Base-by-base conservation (phyloP, 2,329 filamentous ascomycete genomes). In the Penicillium sp. region DNA sequence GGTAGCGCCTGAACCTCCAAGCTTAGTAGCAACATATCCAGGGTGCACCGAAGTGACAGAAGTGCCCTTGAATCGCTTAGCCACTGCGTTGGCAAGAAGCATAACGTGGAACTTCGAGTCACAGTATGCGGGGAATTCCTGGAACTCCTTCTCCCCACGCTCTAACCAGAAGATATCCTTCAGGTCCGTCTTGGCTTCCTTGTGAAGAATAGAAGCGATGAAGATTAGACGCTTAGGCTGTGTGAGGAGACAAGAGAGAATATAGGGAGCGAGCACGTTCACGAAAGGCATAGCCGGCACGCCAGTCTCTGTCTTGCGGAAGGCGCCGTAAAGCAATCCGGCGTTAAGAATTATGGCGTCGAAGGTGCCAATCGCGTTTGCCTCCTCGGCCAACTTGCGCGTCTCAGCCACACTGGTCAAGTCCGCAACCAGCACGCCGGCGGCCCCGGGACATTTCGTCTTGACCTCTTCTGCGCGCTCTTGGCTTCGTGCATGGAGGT, bases 301-400 rank as follows among this genome's bases (percentile, higher is more conserved):
- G 29, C 76, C 77, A 35, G 79, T 74, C 11, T 66, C 67, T 1
- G 61, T 69, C 56, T 75, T 78, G 58, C 65, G 70, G 61, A 67
- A 74, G 38, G 64, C 70, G 16, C 77, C 76, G 31, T 68, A 69
- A 51, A 76, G 77, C 24, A 83, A 61, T 3, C 81, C 82, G 0
- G 83, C 82, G 58, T 85, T 85, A 69, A 85, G 82, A 31, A 85
- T 74, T 18, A 85, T 71, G 32, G 76, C 75, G 64, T 85, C 83
- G 63, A 81, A 85, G 0, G 74, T 69, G 0, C 81, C 81, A 5
- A 78, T 68, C 22, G 71, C 69, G 68, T 82, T 81, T 39, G 81
- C 77, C 54, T 82, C 74, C 2, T 72, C 67, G 3, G 83, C 82
- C 4, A 85, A 70, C 2, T 66, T 66, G 56, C 79, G 81, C 3